phyloP scores from a whole-genome alignment of 306 rosid genomes.

The Quercus mongolica region DNA sequence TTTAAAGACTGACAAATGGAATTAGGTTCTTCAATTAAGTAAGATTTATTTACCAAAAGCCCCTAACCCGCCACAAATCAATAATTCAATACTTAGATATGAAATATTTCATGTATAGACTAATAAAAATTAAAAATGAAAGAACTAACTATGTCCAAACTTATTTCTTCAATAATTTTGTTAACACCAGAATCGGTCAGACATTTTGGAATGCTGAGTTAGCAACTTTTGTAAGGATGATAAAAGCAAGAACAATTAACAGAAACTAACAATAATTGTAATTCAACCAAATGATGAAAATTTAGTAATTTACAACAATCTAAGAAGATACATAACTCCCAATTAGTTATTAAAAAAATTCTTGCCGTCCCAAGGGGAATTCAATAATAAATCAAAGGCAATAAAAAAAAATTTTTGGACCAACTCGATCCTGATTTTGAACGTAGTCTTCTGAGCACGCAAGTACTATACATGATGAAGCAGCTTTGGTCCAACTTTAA shows the following conservation, averaged over 20 bases:
- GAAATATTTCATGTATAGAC: background rate
- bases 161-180: too few relatives aligned
- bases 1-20: background rate
- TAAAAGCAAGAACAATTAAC: background rate
- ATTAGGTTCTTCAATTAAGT: background rate
- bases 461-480: background rate
- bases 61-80: background rate
- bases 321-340: background rate
- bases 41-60: background rate
- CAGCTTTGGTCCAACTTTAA: background rate
- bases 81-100: background rate
- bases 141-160: background rate
- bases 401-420: background rate
- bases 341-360: background rate
- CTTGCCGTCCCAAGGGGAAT: background rate
- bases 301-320: background rate
- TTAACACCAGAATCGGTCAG: too few relatives aligned
- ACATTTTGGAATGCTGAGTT: too few relatives aligned
- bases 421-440: background rate
- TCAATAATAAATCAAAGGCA: background rate
- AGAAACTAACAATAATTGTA: background rate
- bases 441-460: background rate
- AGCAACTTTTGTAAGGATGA: too few relatives aligned
- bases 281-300: background rate
- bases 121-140: background rate